Percentiles rank a stretch among this genome's conserved stretches.
Evolutionary conservation across 1,139 yeast genomes (phyloP).

Genomic region (Pneumocystis canis): DNA sequence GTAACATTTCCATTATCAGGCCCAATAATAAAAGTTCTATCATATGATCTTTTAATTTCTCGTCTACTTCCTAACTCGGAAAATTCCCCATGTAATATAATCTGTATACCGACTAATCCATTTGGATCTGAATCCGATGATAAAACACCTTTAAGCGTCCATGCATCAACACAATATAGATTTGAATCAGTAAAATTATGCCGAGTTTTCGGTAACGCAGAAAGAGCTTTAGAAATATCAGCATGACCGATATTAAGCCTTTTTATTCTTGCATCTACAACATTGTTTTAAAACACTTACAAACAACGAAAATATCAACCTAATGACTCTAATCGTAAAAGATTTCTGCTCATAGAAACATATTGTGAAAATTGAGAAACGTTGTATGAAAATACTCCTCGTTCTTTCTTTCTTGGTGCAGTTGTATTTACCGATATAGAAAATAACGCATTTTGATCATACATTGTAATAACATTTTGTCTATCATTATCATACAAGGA

Average conservation of each 20-base stretch:
- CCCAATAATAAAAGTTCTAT: slow-evolving; percentile 12
- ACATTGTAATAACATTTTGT: slow-evolving; percentile 50
- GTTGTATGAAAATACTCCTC: slow-evolving; percentile 12
- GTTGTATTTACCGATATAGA: slow-evolving; percentile 46
- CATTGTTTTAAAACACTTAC: not conserved
- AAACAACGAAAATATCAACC: not conserved
- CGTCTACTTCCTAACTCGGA: slow-evolving; percentile 36
- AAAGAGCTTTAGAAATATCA: slow-evolving; percentile 45
- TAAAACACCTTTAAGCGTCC: slow-evolving; percentile 28
- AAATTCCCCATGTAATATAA: slow-evolving; percentile 71
- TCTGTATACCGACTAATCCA: slow-evolving; percentile 58
- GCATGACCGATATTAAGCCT: slow-evolving; percentile 62
- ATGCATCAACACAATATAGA: slow-evolving; percentile 63
- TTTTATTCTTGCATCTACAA: slow-evolving; percentile 34
- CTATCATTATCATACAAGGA: slow-evolving; percentile 75
- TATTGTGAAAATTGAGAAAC: slow-evolving; percentile 18
- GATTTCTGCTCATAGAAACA: slow-evolving; percentile 54
- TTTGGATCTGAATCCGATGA: slow-evolving; percentile 25
- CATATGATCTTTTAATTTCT: slow-evolving; percentile 28
- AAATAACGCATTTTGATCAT: slow-evolving; percentile 73
- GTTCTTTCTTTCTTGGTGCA: slow-evolving; percentile 28
- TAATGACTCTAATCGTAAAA: slow-evolving; percentile 50
- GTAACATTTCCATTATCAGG: slow-evolving; percentile 9
- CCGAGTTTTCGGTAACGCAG: slow-evolving; percentile 55
- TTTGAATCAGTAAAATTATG: slow-evolving; percentile 57